A percentile compares a stretch with the other conserved stretches of the same genome.
These are phyloP conservation scores for Fonsecaea multimorphosa DNA, from an alignment of 2,329 filamentous ascomycete genomes.

Conservation along the genomic window DNA sequence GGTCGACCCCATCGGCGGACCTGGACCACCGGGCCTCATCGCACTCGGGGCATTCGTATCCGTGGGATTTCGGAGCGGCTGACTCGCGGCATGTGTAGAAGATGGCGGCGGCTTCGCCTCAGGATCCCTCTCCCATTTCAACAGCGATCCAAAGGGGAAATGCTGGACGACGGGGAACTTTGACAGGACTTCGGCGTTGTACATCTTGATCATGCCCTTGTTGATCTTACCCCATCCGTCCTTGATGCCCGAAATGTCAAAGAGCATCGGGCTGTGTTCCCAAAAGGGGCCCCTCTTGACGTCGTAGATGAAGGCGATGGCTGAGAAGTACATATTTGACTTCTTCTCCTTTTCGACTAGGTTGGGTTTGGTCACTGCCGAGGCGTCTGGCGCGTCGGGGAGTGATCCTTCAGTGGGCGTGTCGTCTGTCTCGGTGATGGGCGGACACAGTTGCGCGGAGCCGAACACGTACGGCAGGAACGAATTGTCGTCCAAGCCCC, in stretches of 20 bases:
- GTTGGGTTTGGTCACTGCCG: constrained; percentile 68
- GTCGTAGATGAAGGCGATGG: constrained; percentile 95
- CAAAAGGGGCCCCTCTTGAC: constrained; percentile 97
- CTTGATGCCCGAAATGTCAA: constrained; percentile 88
- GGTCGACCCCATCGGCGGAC: constrained; percentile 26
- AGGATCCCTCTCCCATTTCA: constrained; percentile 75
- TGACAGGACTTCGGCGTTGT: constrained; percentile 90
- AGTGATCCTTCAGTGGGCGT: constrained; percentile 82
- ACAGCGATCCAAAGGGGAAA: constrained; percentile 82
- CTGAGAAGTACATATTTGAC: constrained; percentile 88
- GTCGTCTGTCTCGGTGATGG: constrained; percentile 67
- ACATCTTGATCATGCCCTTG: constrained; percentile 99
- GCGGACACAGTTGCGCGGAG: constrained; percentile 83
- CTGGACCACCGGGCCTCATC: constrained; percentile 24
- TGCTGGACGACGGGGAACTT: constrained; percentile 99
- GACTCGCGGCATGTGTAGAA: constrained; percentile 65
- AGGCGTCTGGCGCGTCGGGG: constrained; percentile 71
- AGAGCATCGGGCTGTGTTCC: constrained; percentile 91
- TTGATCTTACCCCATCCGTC: constrained; percentile 99
- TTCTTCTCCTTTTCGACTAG: constrained; percentile 69
- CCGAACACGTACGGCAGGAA: constrained; percentile 95
- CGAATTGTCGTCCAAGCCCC: constrained; percentile 97
- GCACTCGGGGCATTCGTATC: constrained; percentile 26
- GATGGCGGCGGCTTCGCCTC: constrained; percentile 58
- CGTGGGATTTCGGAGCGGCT: constrained; percentile 50